Evolutionary conservation across 257 asterid genomes (phyloP).

Genomic region (Capsicum baccatum): DNA sequence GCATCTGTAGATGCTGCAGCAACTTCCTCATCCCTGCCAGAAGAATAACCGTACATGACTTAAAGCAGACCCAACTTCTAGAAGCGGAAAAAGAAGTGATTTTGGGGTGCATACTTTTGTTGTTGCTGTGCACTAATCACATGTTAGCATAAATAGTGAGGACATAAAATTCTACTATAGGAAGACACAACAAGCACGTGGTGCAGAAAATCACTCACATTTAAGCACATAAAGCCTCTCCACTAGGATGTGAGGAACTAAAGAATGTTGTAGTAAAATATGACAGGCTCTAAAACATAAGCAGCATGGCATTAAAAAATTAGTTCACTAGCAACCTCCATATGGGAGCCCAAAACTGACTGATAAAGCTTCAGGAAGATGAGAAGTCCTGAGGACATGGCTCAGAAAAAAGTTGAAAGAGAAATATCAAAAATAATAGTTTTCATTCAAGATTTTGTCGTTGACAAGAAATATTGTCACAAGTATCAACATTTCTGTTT

Average conservation of each 20-base stretch:
- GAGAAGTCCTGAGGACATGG: not conserved
- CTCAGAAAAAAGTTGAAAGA: not conserved
- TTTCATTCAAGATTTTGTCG: not conserved
- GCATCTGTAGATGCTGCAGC: slow-evolving; percentile 79
- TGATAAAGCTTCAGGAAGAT: not conserved
- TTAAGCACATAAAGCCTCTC: not conserved
- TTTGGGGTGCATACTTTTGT: not conserved
- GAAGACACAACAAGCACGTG: not conserved
- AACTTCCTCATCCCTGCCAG: slow-evolving; percentile 77
- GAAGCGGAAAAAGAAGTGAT: not conserved
- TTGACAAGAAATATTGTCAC: slow-evolving; percentile 10
- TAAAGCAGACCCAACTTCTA: slow-evolving; percentile 14
- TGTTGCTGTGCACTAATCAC: not conserved
- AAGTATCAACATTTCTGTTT: not conserved
- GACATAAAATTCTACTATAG: slow-evolving; percentile 1
- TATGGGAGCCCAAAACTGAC: not conserved
- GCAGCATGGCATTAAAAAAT: not conserved
- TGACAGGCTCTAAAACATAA: slow-evolving; percentile 15
- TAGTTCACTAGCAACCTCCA: slow-evolving; percentile 22
- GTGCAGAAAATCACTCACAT: not conserved
- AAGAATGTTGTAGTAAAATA: slow-evolving; percentile 2
- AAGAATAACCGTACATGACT: slow-evolving; percentile 16
- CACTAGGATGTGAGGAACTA: slow-evolving; percentile 24
- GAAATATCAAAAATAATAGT: not conserved
- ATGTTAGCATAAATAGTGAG: slow-evolving; percentile 9